phyloP scores from a whole-genome alignment of 2,329 filamentous ascomycete species.

The Cytospora piceae region DNA sequence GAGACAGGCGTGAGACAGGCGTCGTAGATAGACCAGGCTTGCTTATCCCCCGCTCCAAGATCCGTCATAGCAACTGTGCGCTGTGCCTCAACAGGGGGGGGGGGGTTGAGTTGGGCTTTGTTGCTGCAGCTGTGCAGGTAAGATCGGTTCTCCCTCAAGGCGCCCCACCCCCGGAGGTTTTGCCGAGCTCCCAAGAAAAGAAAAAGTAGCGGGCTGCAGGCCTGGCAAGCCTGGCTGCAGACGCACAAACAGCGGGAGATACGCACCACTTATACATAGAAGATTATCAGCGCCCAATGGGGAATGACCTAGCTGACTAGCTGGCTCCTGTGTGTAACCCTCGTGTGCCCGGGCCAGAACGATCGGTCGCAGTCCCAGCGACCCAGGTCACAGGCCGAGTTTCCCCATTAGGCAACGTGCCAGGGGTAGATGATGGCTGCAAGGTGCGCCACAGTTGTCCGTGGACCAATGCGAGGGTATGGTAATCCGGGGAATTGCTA shows the following conservation, averaged over 20 bases:
- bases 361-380: not conserved
- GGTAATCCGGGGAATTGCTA: not conserved
- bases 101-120: not conserved
- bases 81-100: not conserved
- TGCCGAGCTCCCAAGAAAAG: not conserved
- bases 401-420: not conserved
- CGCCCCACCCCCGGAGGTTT: not conserved
- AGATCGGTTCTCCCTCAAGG: not conserved
- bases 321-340: not conserved
- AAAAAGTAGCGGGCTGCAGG: not conserved
- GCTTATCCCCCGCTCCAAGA: not conserved
- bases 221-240: not conserved
- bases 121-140: not conserved
- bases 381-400: not conserved
- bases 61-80: not conserved
- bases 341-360: not conserved
- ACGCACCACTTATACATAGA: not conserved
- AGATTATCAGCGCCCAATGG: not conserved
- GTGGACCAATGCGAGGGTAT: conserved; percentile 2
- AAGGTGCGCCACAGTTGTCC: not conserved
- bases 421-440: not conserved
- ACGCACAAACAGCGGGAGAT: not conserved
- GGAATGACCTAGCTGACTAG: not conserved
- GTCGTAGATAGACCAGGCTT: not conserved
- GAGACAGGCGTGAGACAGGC: too few relatives aligned